Conservation (phyloP, 1,284 basidiomycete genomes). For the Boletus semigastroideus region DNA sequence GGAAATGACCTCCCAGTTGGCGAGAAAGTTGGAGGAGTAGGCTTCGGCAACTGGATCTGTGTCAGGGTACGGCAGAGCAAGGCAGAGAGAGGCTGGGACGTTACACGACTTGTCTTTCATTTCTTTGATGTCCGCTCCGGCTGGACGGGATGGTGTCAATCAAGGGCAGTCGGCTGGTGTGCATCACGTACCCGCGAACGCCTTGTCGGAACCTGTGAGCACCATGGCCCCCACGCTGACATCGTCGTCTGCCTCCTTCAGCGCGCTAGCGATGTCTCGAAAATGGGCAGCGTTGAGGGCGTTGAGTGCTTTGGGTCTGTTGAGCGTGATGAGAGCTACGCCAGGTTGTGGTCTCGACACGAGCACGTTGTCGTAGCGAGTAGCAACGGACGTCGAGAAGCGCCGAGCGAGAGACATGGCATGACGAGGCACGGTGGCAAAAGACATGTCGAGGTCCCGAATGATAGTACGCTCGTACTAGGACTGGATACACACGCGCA, state of each 20-base stretch:
- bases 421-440: constrained; percentile 2
- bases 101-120: constrained; percentile 90
- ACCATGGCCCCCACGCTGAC: constrained; percentile 81
- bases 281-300: constrained; percentile 85
- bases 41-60: constrained; percentile 68
- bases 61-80: not conserved
- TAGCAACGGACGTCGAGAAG: constrained; percentile 25
- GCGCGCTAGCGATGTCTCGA: constrained; percentile 73
- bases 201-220: constrained; percentile 90
- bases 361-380: constrained; percentile 68
- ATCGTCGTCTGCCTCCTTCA: constrained; percentile 74
- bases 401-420: constrained; percentile 11
- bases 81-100: constrained; percentile 23
- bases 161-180: not conserved
- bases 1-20: constrained; percentile 81
- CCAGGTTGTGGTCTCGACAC: constrained; percentile 71
- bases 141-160: constrained; percentile 36
- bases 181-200: constrained; percentile 76
- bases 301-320: constrained; percentile 95
- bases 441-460: constrained; percentile 11
- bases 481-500: too few species aligned
- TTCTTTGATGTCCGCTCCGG: constrained; percentile 91
- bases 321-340: constrained; percentile 89
- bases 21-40: constrained; percentile 88
- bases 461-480: too few species aligned